A percentile compares a stretch with the other conserved stretches of the same genome.
Evolutionary conservation across 805 yeast species (phyloP).

Genomic region (Spathaspora sp.): DNA sequence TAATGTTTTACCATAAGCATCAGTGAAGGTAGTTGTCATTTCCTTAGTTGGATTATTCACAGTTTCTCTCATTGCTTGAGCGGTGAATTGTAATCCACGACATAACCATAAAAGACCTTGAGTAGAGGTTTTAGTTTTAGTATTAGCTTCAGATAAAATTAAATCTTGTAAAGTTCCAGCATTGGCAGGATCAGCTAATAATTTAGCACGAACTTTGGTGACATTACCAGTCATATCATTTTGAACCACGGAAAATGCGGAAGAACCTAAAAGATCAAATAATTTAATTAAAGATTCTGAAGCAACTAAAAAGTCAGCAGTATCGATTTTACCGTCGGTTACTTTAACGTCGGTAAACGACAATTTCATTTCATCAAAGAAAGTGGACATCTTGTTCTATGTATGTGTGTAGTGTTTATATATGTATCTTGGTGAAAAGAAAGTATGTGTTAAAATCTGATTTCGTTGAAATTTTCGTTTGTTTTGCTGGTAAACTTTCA

Average conservation of each 20-base stretch:
- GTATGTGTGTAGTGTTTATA: neutral
- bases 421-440: neutral
- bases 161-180: conserved; percentile 74
- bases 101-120: conserved; percentile 88
- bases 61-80: conserved; percentile 81
- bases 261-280: conserved; percentile 78
- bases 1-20: conserved; percentile 78
- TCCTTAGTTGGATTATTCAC: conserved; percentile 61
- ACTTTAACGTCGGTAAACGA: conserved; percentile 76
- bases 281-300: conserved; percentile 78
- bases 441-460: neutral
- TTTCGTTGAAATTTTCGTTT: neutral
- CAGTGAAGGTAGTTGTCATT: conserved; percentile 73
- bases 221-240: conserved; percentile 87
- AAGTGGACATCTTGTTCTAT: conserved; percentile 53
- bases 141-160: conserved; percentile 66
- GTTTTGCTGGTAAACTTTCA: neutral
- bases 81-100: conserved; percentile 87
- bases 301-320: conserved; percentile 77
- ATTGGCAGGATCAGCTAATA: conserved; percentile 59
- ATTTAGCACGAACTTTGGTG: conserved; percentile 64
- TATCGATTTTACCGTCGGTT: conserved; percentile 58
- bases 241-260: conserved; percentile 83
- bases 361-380: conserved; percentile 73
- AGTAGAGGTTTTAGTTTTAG: conserved; percentile 73